Evolutionary conservation across 352 stramenopile genomes (phyloP).

Genomic region (Phytophthora sojae): DNA sequence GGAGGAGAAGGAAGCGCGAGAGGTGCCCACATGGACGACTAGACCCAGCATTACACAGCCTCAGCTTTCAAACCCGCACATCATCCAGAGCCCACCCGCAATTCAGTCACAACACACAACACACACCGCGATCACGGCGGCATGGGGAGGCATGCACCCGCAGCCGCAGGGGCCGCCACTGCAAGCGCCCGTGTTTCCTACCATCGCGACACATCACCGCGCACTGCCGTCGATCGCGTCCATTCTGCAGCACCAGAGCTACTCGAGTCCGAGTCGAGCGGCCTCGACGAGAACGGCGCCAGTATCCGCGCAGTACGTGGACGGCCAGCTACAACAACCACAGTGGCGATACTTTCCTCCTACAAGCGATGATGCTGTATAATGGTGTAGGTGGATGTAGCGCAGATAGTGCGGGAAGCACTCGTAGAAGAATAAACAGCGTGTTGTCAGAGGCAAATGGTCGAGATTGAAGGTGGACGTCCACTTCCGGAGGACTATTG

Average conservation of each 20-base stretch:
- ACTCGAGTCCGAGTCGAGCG: constrained; percentile 42
- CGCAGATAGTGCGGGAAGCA: background rate
- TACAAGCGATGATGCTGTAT: constrained; percentile 23
- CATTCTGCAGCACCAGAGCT: constrained; percentile 51
- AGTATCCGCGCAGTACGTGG: background rate
- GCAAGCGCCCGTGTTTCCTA: constrained; percentile 24
- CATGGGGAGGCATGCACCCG: constrained; percentile 7
- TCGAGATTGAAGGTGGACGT: too few relatives aligned
- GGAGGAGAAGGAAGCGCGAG: constrained; percentile 26
- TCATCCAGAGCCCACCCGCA: constrained; percentile 2
- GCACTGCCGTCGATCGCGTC: constrained; percentile 48
- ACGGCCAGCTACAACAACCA: constrained; percentile 13
- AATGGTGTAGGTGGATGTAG: background rate
- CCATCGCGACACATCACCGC: constrained; percentile 36
- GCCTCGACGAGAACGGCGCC: constrained; percentile 25
- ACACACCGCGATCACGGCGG: background rate
- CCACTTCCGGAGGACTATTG: background rate
- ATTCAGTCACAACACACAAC: background rate
- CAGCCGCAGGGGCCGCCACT: constrained; percentile 1
- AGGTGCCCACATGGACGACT: constrained; percentile 15
- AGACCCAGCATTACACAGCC: constrained; percentile 27
- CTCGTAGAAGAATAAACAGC: background rate
- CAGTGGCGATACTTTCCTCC: constrained; percentile 41
- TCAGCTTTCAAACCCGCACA: constrained; percentile 1
- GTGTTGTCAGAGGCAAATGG: background rate